phyloP scores from a whole-genome alignment of 208 protist species.

The Trypanosoma theileri region DNA sequence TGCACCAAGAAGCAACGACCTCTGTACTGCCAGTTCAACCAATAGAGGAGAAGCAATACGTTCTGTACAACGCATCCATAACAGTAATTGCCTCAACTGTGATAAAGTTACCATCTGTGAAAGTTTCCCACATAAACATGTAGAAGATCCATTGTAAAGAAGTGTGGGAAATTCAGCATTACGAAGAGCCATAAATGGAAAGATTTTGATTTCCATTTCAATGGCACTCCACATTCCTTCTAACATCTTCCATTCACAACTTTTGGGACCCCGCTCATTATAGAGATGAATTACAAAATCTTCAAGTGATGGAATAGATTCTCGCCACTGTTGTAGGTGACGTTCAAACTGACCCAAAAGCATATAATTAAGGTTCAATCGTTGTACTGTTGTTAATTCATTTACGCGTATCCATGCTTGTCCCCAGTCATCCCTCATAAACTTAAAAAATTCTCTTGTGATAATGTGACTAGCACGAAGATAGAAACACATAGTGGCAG shows the following conservation, averaged over 20 bases:
- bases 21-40: conserved; percentile 17
- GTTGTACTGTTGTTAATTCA: conserved; percentile 35
- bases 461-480: conserved; percentile 25
- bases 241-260: conserved; percentile 14
- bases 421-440: conserved; percentile 49
- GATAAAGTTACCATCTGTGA: background rate
- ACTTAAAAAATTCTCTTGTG: conserved; percentile 38
- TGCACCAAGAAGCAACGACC: conserved; percentile 4
- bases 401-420: conserved; percentile 33
- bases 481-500: conserved; percentile 20
- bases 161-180: conserved; percentile 13
- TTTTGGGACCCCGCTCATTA: background rate
- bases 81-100: background rate
- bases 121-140: conserved; percentile 1
- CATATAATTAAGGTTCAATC: conserved; percentile 21
- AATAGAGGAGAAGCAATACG: conserved; percentile 1
- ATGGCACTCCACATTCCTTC: conserved; percentile 19
- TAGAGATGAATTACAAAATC: conserved; percentile 8
- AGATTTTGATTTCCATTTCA: conserved; percentile 20
- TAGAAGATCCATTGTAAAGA: background rate
- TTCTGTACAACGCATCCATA: background rate
- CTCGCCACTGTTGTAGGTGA: conserved; percentile 21
- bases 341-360: background rate
- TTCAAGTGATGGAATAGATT: background rate
- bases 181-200: conserved; percentile 23